A percentile compares a stretch with the other conserved stretches of the same genome.
phyloP scores from a whole-genome alignment of 2,329 filamentous ascomycete species.

The Hortaea werneckii region DNA sequence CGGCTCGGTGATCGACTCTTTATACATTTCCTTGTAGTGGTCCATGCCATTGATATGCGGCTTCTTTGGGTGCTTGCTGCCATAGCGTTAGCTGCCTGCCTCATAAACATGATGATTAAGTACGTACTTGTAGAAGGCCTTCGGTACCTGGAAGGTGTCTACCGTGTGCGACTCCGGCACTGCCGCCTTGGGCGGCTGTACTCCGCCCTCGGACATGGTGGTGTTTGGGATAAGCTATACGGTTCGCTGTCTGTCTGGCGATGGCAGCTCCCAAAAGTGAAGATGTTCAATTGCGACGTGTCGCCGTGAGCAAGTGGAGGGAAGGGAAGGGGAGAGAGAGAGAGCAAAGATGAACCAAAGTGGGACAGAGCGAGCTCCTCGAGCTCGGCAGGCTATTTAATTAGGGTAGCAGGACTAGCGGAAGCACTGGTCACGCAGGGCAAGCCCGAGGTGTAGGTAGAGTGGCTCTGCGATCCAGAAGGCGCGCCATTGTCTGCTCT shows the following conservation, averaged over 20 bases:
- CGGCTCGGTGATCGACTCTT: constrained; percentile 81
- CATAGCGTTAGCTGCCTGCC: constrained; percentile 5
- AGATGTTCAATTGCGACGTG: not conserved
- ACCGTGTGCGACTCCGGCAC: constrained; percentile 68
- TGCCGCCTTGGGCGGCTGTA: constrained; percentile 31
- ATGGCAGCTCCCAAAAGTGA: not conserved
- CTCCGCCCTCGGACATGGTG: constrained; percentile 36
- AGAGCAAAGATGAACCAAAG: not conserved
- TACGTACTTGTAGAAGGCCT: constrained; percentile 38
- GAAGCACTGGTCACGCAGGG: constrained; percentile 3
- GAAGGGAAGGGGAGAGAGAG: not conserved
- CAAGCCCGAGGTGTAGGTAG: constrained; percentile 6
- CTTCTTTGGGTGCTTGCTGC: constrained; percentile 50
- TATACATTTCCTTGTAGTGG: constrained; percentile 55
- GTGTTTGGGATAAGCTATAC: not conserved
- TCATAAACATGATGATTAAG: not conserved
- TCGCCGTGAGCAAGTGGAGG: not conserved
- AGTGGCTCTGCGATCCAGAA: not conserved
- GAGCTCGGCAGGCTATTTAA: constrained; percentile 7
- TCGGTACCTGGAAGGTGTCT: constrained; percentile 57
- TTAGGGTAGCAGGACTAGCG: constrained; percentile 4
- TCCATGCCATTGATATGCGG: constrained; percentile 51
- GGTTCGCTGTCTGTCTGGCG: not conserved
- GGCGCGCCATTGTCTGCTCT: not conserved
- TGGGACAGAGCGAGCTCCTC: not conserved